Percentiles rank a stretch among this genome's conserved stretches.
Evolutionary conservation across 805 yeast species (phyloP).

Genomic region (Peterozyma toletana): DNA sequence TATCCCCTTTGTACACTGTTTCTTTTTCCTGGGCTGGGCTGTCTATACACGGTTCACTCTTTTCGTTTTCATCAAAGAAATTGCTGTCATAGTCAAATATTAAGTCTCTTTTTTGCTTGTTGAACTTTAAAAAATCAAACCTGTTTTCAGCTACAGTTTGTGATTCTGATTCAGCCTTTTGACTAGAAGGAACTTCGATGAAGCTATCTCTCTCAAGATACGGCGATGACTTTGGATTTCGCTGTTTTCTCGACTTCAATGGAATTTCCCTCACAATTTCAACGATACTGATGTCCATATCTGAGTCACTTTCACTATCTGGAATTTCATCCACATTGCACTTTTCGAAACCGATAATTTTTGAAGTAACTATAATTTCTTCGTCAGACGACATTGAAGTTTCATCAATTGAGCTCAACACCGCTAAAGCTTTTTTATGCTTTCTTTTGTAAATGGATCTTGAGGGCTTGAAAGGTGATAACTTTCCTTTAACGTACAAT

Average conservation of each 20-base stretch:
- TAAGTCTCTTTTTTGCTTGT: background rate
- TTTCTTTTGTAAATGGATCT: constrained; percentile 5
- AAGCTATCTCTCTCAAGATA: constrained; percentile 2
- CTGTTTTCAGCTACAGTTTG: background rate
- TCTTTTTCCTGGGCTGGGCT: background rate
- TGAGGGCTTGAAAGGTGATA: constrained; percentile 6
- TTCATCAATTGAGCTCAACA: background rate
- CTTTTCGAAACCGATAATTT: constrained; percentile 1
- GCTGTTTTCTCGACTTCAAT: constrained; percentile 1
- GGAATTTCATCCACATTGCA: constrained; percentile 7
- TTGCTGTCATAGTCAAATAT: background rate
- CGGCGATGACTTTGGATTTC: too few relatives aligned
- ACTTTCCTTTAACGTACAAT: background rate
- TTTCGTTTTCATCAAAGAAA: background rate
- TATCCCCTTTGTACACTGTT: background rate
- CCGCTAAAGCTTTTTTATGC: too few relatives aligned
- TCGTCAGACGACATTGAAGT: constrained; percentile 1
- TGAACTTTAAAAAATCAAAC: too few relatives aligned
- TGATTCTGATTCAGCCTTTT: background rate
- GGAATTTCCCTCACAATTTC: constrained; percentile 4
- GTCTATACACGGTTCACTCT: background rate
- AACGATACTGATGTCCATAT: constrained; percentile 7
- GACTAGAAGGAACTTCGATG: constrained; percentile 8
- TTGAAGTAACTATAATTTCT: constrained; percentile 3
- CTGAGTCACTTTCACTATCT: constrained; percentile 21